Base-by-base conservation (phyloP, 1,284 basidiomycete species). In the Apiotrichum laibachii region DNA sequence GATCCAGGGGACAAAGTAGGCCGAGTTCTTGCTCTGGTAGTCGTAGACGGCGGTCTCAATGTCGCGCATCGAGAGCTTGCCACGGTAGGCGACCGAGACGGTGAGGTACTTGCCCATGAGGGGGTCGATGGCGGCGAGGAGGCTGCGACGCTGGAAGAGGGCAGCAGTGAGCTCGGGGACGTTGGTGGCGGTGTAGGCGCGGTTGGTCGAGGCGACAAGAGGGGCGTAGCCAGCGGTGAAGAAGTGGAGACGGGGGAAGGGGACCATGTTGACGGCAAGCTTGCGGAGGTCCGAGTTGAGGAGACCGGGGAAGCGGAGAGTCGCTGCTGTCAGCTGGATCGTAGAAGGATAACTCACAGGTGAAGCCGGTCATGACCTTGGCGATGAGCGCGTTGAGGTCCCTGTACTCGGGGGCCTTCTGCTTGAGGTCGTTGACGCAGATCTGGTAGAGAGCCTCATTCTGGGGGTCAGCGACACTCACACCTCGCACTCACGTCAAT, bases 381-480 rank as follows among this genome's bases (percentile, higher is more conserved):
- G 79, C 78, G 55, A 82, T 77, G 63, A 92, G 86, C 55, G 81
- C 78, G 77, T 97, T 96, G 45, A 97, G 81, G 67, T 92, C 83
- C 26, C 81, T 78, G 73, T 95, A 95, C 21, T 77, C 78, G 1
- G 91, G 90, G 42, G 77, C 80, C 64, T 86, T 83, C 56, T 86
- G 82, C 75, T 91, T 89, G 62, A 94, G 80, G 9, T 88, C 88
- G 50, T 85, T 83, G 39, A 85, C 82, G 59, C 86, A 86, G 67
- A 96, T 92, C 64, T 94, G 87, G 74, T 94, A 92, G 82, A 96
- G 79, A 6, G 93, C 93, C 78, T 97, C 92, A 77, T 98, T 98
- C 79, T 97, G 90, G 0, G 16, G 8, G 54, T 56, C 49, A 56
- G 50, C 45, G n/a, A 26, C 2, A 5, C 6, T 45, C 13, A 34